Percentiles rank a stretch among this genome's conserved stretches.
phyloP scores from a whole-genome alignment of 2,329 filamentous ascomycete genomes.

The Drechslera avenae region DNA sequence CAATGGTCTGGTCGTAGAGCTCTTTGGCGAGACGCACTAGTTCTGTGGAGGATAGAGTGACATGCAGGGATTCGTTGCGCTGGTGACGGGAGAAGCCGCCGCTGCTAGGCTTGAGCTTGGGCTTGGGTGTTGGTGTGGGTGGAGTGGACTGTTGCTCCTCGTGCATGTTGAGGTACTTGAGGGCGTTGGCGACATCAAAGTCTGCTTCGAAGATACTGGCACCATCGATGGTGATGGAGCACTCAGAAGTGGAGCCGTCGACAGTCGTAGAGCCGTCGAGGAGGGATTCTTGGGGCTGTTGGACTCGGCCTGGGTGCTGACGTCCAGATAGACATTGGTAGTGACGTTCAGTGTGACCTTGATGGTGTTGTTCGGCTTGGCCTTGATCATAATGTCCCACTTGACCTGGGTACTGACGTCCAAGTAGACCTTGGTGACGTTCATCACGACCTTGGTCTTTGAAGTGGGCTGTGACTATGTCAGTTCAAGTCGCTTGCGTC shows the following conservation, averaged over 20 bases:
- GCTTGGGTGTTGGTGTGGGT: too few species aligned
- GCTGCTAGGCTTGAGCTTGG: too few species aligned
- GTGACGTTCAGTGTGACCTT: background rate
- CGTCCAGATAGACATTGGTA: background rate
- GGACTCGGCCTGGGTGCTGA: background rate
- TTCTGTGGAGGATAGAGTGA: slow-evolving; percentile 16
- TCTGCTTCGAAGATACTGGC: background rate
- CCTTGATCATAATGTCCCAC: too few species aligned
- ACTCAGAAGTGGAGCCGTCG: background rate
- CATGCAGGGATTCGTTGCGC: slow-evolving; percentile 12
- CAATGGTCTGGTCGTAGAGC: slow-evolving; percentile 32
- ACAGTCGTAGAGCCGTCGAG: too few species aligned
- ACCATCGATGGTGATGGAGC: background rate
- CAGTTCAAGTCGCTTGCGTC: background rate
- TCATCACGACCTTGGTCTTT: background rate
- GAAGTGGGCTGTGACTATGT: background rate
- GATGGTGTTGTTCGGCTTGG: too few species aligned
- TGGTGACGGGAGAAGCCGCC: background rate
- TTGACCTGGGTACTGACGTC: background rate
- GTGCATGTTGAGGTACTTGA: background rate
- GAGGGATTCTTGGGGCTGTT: too few species aligned
- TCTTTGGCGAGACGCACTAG: slow-evolving; percentile 20
- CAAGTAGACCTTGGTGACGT: background rate
- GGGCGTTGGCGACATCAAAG: background rate
- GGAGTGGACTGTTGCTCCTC: background rate